Conservation (phyloP, 768 basidiomycete genomes). For the Trametes punicea region DNA sequence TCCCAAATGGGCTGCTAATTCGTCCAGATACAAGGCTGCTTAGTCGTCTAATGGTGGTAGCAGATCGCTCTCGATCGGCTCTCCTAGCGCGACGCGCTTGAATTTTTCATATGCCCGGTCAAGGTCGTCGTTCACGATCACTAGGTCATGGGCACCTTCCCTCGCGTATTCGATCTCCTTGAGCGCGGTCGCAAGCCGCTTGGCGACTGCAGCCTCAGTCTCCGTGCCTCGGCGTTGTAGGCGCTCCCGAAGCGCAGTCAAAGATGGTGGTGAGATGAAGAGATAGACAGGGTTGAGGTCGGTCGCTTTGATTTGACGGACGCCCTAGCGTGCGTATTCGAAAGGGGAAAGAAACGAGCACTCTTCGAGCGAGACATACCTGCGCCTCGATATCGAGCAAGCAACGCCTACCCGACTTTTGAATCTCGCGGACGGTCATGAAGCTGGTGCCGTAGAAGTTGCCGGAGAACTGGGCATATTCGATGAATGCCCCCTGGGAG, state of each 20-base stretch:
- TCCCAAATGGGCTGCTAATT: neutral
- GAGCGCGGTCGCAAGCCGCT: conserved; percentile 73
- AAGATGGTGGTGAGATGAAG: conserved; percentile 87
- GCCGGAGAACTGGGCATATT: conserved; percentile 89
- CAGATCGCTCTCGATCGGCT: conserved; percentile 52
- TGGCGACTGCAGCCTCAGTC: conserved; percentile 63
- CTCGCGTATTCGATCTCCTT: conserved; percentile 84
- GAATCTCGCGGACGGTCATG: conserved; percentile 67
- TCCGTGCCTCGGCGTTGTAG: conserved; percentile 84
- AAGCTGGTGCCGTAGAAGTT: conserved; percentile 94
- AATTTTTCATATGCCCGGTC: conserved; percentile 80
- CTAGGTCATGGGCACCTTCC: conserved; percentile 70
- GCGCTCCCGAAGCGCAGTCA: conserved; percentile 65
- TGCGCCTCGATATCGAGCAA: conserved; percentile 96
- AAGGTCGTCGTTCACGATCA: conserved; percentile 89
- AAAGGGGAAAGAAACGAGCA: conserved; percentile 7
- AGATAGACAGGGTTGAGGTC: conserved; percentile 81
- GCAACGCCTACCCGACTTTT: conserved; percentile 70
- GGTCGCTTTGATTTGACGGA: conserved; percentile 86
- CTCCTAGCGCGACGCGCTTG: conserved; percentile 71
- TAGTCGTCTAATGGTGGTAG: conserved; percentile 66
- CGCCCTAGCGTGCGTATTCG: conserved; percentile 55
- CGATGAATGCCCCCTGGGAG: conserved; percentile 76
- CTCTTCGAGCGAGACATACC: conserved; percentile 42
- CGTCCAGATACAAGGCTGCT: neutral